Evolutionary conservation across 192 early-diverging fungal genomes (phyloP).

Genomic region (Kickxella alabastrina): DNA sequence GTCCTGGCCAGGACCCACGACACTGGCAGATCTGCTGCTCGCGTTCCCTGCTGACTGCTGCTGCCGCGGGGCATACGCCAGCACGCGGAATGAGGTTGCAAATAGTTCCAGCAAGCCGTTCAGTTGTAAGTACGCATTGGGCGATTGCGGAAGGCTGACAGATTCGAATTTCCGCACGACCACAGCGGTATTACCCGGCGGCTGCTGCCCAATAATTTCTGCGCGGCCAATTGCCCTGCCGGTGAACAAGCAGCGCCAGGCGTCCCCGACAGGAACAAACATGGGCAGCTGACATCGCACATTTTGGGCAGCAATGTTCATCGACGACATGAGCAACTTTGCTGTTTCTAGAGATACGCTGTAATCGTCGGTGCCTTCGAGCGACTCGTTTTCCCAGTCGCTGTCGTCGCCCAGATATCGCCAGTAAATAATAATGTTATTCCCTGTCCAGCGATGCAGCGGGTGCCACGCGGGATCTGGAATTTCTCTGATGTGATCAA

Average conservation of each 20-base stretch:
- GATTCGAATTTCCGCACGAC: slow-evolving; percentile 27
- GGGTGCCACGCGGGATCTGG: slow-evolving; percentile 47
- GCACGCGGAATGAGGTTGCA: slow-evolving; percentile 23
- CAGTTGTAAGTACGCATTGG: slow-evolving; percentile 37
- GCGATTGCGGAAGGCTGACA: slow-evolving; percentile 26
- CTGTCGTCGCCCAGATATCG: slow-evolving; percentile 29
- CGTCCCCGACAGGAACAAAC: slow-evolving; percentile 56
- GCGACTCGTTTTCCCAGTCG: slow-evolving; percentile 13
- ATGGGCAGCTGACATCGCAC: slow-evolving; percentile 62
- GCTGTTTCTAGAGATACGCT: slow-evolving; percentile 60
- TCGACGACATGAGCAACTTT: slow-evolving; percentile 61
- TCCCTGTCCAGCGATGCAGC: slow-evolving; percentile 69
- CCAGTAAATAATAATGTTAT: slow-evolving; percentile 56
- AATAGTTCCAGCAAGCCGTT: slow-evolving; percentile 45
- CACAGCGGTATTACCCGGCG: background rate
- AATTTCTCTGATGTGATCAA: slow-evolving; percentile 40
- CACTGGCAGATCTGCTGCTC: background rate
- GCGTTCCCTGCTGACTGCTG: background rate
- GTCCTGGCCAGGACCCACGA: slow-evolving; percentile 3
- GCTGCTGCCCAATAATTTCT: background rate
- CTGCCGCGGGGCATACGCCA: slow-evolving; percentile 1
- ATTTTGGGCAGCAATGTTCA: slow-evolving; percentile 65
- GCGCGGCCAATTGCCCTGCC: slow-evolving; percentile 17
- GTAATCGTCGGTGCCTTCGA: slow-evolving; percentile 15
- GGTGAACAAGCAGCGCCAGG: slow-evolving; percentile 44